Evolutionary conservation across 2,329 filamentous ascomycete species (phyloP).

Genomic region (Nakataea oryzae): DNA sequence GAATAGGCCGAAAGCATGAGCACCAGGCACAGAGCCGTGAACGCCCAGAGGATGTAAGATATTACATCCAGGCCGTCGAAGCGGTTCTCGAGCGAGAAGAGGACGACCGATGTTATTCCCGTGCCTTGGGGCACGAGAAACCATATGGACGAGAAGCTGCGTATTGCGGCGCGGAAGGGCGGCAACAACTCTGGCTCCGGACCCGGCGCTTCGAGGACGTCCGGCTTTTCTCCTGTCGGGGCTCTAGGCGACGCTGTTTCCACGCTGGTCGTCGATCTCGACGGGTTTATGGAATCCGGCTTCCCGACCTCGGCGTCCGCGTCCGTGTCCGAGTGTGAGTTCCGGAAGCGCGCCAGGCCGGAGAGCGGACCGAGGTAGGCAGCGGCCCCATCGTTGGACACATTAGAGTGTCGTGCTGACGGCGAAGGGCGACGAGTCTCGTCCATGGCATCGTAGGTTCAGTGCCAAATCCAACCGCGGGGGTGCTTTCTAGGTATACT

Average conservation of each 20-base stretch:
- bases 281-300: neutral
- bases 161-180: slow-evolving; percentile 11
- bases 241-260: neutral
- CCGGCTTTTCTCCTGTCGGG: neutral
- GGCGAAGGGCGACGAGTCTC: neutral
- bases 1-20: slow-evolving; percentile 18
- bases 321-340: neutral
- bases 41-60: slow-evolving; percentile 24
- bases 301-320: neutral
- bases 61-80: slow-evolving; percentile 24
- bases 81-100: slow-evolving; percentile 25
- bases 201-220: too few relatives aligned
- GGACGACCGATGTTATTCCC: slow-evolving; percentile 21
- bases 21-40: slow-evolving; percentile 21
- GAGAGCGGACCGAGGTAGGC: neutral
- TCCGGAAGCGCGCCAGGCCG: neutral
- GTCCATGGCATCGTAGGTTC: neutral
- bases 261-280: neutral
- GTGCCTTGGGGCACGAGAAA: slow-evolving; percentile 26
- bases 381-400: neutral
- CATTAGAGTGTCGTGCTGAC: neutral
- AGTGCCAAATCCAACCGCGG: neutral
- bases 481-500: neutral
- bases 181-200: neutral
- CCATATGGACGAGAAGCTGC: slow-evolving; percentile 22